Percentiles rank a stretch among this genome's conserved stretches.
Evolutionary conservation across 2,329 filamentous ascomycete species (phyloP).

Genomic region (Neocucurbitaria cava): DNA sequence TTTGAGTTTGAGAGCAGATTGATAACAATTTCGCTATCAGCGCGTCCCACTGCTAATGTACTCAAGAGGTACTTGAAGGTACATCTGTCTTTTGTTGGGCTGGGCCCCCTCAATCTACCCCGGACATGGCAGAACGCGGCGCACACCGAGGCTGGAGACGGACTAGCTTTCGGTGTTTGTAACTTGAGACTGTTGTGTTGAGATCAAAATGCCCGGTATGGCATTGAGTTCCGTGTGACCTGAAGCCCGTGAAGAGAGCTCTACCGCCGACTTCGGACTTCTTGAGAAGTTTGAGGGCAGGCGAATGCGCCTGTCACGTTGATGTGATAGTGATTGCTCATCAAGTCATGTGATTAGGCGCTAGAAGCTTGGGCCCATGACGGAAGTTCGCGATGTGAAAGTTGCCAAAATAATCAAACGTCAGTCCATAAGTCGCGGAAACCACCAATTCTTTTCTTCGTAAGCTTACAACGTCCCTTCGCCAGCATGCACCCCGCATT

Average conservation of each 20-base stretch:
- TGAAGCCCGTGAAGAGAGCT: constrained; percentile 1
- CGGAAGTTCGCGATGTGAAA: constrained; percentile 28
- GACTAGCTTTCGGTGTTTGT: constrained; percentile 6
- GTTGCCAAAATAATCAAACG: constrained; percentile 16
- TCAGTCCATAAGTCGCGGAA: constrained; percentile 17
- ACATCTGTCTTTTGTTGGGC: constrained; percentile 7
- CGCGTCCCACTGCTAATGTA: constrained; percentile 1
- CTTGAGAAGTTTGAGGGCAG: constrained; percentile 4
- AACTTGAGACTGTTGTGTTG: constrained; percentile 28
- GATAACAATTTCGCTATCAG: background rate
- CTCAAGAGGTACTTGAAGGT: constrained; percentile 28
- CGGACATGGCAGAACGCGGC: constrained; percentile 15
- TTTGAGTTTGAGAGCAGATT: constrained; percentile 6
- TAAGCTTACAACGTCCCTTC: constrained; percentile 12
- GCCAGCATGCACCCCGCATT: constrained; percentile 11
- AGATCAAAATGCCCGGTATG: constrained; percentile 7
- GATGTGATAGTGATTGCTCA: constrained; percentile 12
- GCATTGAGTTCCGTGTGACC: background rate
- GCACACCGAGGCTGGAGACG: constrained; percentile 4
- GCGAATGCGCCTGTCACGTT: background rate
- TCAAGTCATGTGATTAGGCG: constrained; percentile 39
- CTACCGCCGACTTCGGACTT: constrained; percentile 4
- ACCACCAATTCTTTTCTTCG: constrained; percentile 6
- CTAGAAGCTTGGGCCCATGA: constrained; percentile 38
- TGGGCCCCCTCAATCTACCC: constrained; percentile 18